Evolutionary conservation across 495 filamentous ascomycete genomes (phyloP), one percentile per base, ranked within the genome.

Genomic region (Penicillium malachiteum): DNA sequence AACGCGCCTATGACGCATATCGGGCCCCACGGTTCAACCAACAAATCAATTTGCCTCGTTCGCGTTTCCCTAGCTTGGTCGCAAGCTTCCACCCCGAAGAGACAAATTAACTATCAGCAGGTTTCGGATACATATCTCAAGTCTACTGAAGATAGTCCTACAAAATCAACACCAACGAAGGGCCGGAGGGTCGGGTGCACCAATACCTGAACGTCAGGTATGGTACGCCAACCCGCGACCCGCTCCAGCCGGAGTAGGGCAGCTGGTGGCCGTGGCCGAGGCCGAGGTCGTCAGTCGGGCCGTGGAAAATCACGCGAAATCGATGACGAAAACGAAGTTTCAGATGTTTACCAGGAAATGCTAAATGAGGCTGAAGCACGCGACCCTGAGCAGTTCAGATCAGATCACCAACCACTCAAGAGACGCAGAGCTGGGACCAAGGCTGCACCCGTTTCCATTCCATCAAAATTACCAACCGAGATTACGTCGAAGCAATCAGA

Each of bases 331-430:
- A 54, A 68, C 48, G 62, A 63, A 14, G 71, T 84, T 31, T 78
- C 81, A 2, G 75, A 83, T 42, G 76, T 87, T 0, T 90, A 89
- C 56, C 78, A 68, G 42, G 82, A 90, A 54, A 84, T 91, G 86
- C 74, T 91, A 16, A 76, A 73, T 16, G 86, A 90, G 63, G 85
- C 82, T 30, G 75, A 81, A 46, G 73, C 75, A 45, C 65, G 74
- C 55, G 69, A 74, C 46, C 54, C 67, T 39, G 66, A 56, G 8
- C 60, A 59, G n/a, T 63, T 67, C 34, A 62, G 64, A 7, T 52
- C 64, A 26, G 73, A 71, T 41, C 59, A 26, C 21, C 21, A 72
- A 33, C 67, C 72, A 7, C 53, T 69, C n/a, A 83, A 84, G 52
- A 72, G 71, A 60, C 73, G 78, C 35, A 76, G 67, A 52, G 62